A percentile compares a stretch with the other conserved stretches of the same genome.
These are phyloP conservation scores for Boletus rubescentipes DNA, from an alignment of 768 basidiomycete genomes.

Conservation along the genomic window DNA sequence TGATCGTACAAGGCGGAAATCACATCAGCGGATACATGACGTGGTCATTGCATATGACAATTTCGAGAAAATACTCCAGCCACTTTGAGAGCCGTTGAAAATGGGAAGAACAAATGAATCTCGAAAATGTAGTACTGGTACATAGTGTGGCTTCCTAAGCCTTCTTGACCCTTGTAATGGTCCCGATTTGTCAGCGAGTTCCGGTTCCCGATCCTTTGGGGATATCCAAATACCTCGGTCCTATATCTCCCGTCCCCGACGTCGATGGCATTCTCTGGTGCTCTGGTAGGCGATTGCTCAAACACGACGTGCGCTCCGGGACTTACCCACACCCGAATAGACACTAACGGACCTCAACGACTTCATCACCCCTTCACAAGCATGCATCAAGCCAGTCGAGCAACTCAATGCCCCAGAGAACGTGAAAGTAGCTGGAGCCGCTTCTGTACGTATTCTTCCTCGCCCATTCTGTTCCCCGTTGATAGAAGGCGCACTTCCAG, in stretches of 20 bases:
- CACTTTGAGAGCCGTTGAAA: background rate
- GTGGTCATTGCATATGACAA: too few species aligned
- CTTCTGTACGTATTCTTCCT: slow-evolving; percentile 36
- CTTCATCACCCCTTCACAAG: slow-evolving; percentile 94
- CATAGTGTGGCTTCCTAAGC: too few species aligned
- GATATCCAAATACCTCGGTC: background rate
- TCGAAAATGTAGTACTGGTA: too few species aligned
- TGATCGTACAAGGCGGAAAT: background rate
- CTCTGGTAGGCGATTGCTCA: slow-evolving; percentile 51
- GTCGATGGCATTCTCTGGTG: slow-evolving; percentile 83
- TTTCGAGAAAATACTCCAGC: too few species aligned
- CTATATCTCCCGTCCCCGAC: background rate
- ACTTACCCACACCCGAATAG: slow-evolving; percentile 38
- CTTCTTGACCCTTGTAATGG: too few species aligned
- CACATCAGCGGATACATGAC: too few species aligned
- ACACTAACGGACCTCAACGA: slow-evolving; percentile 95
- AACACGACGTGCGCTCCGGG: background rate
- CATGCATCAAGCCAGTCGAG: slow-evolving; percentile 94
- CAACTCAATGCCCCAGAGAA: slow-evolving; percentile 45
- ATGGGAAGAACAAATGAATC: too few species aligned
- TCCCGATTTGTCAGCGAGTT: background rate
- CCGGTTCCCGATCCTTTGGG: slow-evolving; percentile 2
- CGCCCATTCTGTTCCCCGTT: background rate
- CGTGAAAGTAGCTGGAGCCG: slow-evolving; percentile 39
- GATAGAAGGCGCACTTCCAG: slow-evolving; percentile 38